Evolutionary conservation across 306 rosid genomes (phyloP), one percentile per base, ranked within the genome.

Genomic region (Abrus pulchellus): DNA sequence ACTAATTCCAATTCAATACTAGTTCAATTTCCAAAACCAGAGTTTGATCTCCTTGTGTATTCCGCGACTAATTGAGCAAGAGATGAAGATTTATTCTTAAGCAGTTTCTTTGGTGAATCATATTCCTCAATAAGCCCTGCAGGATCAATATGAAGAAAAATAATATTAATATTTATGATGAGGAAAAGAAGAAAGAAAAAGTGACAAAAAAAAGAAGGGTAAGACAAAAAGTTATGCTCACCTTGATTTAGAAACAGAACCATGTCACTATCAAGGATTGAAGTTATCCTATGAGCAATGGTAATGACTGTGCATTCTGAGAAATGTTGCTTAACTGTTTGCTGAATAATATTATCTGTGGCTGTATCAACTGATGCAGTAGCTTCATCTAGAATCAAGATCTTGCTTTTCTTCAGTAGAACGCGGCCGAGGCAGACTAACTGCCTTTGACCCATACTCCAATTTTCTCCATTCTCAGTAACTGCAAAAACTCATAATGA

Each of bases 271-370:
- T 84, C 82, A 1, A 94, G 87, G 60, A 92, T 88, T 9, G 97
- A 94, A 68, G 98, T 92, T 83, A 91, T 91, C 28, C 93, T 89
- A 68, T 92, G 98, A 34, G 98, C 97, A 83, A 94, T 91, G 6
- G 92, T 90, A 40, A 94, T 90, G 57, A 94, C 91, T 0, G 94
- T 92, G 73, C 90, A 83, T 55, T 87, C 86, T 5, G 85, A 80
- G 78, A 94, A 92, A 75, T 94, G 89, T 8, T 80, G 88, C 70
- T 88, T 68, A 1, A 83, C 44, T 4, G 83, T 85, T 43, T 83
- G 77, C 67, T 89, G 86, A 83, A 89, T 87, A 9, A 85, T 63
- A 74, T 49, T 87, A 79, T 89, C 90, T 12, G 90, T 89, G 4
- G 88, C 89, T 5, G 89, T 87, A 79, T 85, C 87, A 33, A 89